phyloP scores from a whole-genome alignment of 352 stramenopile genomes.

The Globisporangium solare region DNA sequence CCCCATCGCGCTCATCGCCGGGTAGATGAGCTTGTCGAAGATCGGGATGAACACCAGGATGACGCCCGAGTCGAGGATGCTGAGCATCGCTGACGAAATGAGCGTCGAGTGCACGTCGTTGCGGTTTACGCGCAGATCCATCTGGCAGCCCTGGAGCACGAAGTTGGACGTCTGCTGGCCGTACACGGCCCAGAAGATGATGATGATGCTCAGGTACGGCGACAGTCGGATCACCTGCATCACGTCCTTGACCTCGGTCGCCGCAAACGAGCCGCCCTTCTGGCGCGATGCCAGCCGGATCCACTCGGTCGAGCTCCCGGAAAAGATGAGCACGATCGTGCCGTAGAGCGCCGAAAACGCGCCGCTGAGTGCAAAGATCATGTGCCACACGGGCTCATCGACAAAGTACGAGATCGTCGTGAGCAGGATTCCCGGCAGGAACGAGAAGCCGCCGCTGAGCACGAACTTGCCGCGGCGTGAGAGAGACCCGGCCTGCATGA shows the following conservation, averaged over 20 bases:
- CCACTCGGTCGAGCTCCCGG: slow-evolving; percentile 59
- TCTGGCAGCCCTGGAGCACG: slow-evolving; percentile 86
- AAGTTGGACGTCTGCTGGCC: slow-evolving; percentile 84
- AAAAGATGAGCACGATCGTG: slow-evolving; percentile 63
- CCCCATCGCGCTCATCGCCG: slow-evolving; percentile 50
- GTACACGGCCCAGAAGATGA: slow-evolving; percentile 86
- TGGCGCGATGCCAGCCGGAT: slow-evolving; percentile 34
- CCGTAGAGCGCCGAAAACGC: slow-evolving; percentile 58
- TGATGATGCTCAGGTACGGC: slow-evolving; percentile 79
- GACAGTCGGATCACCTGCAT: slow-evolving; percentile 73
- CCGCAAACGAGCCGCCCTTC: slow-evolving; percentile 52
- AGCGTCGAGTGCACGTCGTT: slow-evolving; percentile 36
- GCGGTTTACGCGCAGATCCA: slow-evolving; percentile 75
- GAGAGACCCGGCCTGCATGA: slow-evolving; percentile 51
- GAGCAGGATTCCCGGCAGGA: slow-evolving; percentile 67
- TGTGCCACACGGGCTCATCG: slow-evolving; percentile 43
- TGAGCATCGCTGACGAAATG: slow-evolving; percentile 84
- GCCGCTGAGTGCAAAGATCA: slow-evolving; percentile 52
- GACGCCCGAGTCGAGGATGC: slow-evolving; percentile 81
- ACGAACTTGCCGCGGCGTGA: slow-evolving; percentile 65
- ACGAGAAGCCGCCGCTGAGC: slow-evolving; percentile 64
- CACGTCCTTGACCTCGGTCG: slow-evolving; percentile 64
- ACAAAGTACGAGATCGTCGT: slow-evolving; percentile 83
- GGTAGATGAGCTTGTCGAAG: slow-evolving; percentile 84
- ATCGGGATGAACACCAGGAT: slow-evolving; percentile 90